Base-by-base conservation (phyloP, 805 yeast species). In the Wickerhamiella siamensis region DNA sequence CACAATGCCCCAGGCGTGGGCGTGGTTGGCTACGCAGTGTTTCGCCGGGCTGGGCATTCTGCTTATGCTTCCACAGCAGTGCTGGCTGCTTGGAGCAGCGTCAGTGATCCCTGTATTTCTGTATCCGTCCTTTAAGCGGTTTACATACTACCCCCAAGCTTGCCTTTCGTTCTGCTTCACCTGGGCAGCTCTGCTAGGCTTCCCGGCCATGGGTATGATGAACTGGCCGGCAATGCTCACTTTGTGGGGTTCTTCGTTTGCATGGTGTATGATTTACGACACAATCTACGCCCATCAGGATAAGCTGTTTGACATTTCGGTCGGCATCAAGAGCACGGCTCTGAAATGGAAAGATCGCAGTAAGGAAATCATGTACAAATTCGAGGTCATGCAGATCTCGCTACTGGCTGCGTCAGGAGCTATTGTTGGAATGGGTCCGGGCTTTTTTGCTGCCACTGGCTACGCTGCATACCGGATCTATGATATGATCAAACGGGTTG, bases 211-310 rank as follows among this genome's bases (percentile, higher is more conserved):
- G 75, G 94, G 93, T 0, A 74, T 88, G 3, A 71, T 88, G 71
- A 72, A 79, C 52, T 69, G 74, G 66, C 63, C 75, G 8, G 79
- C 84, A 4, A 87, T 87, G 75, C 63, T 74, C 3, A 83, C 95
- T 0, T 64, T 91, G 38, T 83, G 79, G 53, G 57, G 75, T 3
- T 74, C 94, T 15, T 77, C 84, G 36, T 80, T 77, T 55, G 68
- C 79, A 42, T 91, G 99, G 98, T 79, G 94, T 50, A 83, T 91
- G 87, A 77, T 78, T 40, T 91, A 91, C 61, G 99, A 91, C 60
- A 84, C 98, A 2, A 74, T 91, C 32, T 91, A 91, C 59, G 99
- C 98, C 1, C 99, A 91, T 58, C 99, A 91, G 63, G 99, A 91
- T 61, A 91, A 91, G 63, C 63, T 60, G 40, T 91, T 79, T 54